A percentile compares a stretch with the other conserved stretches of the same genome.
These are phyloP conservation scores for Ganoderma multipileum DNA, from an alignment of 1,284 basidiomycete species.

Conservation along the genomic window DNA sequence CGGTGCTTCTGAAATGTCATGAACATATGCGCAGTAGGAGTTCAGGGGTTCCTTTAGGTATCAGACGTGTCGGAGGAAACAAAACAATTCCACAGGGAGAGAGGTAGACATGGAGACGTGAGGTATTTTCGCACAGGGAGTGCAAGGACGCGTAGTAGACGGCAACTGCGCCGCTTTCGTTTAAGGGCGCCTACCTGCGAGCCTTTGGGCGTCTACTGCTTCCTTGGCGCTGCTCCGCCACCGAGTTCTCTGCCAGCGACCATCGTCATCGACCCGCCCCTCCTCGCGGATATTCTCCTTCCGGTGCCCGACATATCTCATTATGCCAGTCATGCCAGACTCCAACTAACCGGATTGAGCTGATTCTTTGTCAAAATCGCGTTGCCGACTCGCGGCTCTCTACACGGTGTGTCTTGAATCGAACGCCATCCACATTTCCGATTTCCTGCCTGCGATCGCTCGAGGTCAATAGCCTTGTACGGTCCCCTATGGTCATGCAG, in stretches of 20 bases:
- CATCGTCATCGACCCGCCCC: neutral
- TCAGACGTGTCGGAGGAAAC: neutral
- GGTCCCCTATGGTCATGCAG: neutral
- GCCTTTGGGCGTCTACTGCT: neutral
- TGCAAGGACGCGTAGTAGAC: neutral
- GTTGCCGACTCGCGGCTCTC: neutral
- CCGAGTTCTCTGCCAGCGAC: neutral
- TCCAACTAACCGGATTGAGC: neutral
- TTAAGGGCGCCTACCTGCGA: too few species aligned
- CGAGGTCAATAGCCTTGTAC: neutral
- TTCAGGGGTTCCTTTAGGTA: neutral
- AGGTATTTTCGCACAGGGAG: conserved; percentile 1
- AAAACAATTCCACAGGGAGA: neutral
- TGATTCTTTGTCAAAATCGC: neutral
- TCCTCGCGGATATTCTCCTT: neutral
- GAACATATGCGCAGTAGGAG: neutral
- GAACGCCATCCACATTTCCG: neutral
- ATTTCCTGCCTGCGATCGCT: neutral
- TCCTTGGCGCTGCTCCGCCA: neutral
- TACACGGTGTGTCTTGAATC: too few species aligned
- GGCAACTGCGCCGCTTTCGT: neutral
- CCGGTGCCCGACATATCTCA: neutral
- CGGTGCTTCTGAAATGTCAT: neutral
- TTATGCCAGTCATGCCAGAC: neutral
- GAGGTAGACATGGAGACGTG: neutral